Evolutionary conservation across 148 eudicot genomes (phyloP), one percentile per base, ranked within the genome.

Genomic region (Heliosperma pusillum): DNA sequence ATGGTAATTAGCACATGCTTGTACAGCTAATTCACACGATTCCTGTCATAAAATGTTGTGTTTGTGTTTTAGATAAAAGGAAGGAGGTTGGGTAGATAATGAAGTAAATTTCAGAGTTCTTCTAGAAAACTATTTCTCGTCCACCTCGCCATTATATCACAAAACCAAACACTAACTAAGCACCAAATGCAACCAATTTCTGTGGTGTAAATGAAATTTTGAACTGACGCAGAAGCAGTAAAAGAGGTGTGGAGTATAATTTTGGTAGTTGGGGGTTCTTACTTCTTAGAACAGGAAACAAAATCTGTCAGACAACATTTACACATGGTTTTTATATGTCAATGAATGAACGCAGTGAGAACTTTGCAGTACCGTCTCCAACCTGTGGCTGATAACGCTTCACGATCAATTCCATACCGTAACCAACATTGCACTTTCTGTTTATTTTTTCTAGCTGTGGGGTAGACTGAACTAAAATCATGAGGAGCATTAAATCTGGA

Each of bases 191-290:
- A 52, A 73, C 69, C 71, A 30, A 21, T 20, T 53, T 30, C 53
- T 17, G 70, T 13, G 17, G 44, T 44, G 57, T 15, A 58, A 68
- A 72, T 53, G 73, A 58, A 56, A 47, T 73, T 47, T 58, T 73
- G 69, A 68, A 69, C 73, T 27, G 33, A 57, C 55, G 52, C 17
- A 52, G 66, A 69, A 22, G 66, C n/a, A 53, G 66, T 70, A 63
- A 20, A 71, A 29, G 74, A 66, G 62, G 66, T 36, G 40, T 63
- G 13, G 53, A 5, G 16, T 47, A 47, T 56, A 71, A 21, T 71
- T 66, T 19, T 57, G 83, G 83, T 76, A 21, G 83, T 76, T 80
- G 79, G 76, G 63, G 52, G 27, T 16, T n/a, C 50, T 40, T n/a
- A n/a, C n/a, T 13, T 19, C 45, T 56, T 27, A 44, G 44, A 44